Conservation (phyloP, 2,329 filamentous ascomycete species). For the Ilyonectria destructans region DNA sequence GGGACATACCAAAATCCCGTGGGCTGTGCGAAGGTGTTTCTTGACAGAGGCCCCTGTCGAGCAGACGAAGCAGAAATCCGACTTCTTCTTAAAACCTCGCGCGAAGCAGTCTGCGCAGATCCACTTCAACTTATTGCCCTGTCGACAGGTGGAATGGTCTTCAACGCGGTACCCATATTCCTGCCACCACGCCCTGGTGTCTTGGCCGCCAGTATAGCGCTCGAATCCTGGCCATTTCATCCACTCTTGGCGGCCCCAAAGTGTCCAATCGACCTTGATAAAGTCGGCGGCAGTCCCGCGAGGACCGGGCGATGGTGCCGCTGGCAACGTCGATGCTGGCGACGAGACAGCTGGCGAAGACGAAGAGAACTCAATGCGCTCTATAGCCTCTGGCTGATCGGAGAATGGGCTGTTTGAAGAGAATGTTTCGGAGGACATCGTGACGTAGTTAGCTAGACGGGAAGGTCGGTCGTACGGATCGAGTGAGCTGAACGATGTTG, state of each 20-base stretch:
- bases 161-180: not conserved
- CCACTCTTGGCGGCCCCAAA: not conserved
- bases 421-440: too few relatives aligned
- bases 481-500: too few relatives aligned
- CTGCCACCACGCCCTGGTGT: not conserved
- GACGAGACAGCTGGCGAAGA: too few relatives aligned
- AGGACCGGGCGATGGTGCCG: not conserved
- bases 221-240: not conserved
- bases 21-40: not conserved
- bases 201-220: not conserved
- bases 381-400: too few relatives aligned
- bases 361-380: too few relatives aligned
- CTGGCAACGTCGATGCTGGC: not conserved
- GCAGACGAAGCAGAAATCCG: not conserved
- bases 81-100: not conserved
- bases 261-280: not conserved
- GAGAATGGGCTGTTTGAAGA: too few relatives aligned
- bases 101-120: not conserved
- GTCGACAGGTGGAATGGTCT: not conserved
- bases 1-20: not conserved
- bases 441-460: too few relatives aligned
- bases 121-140: not conserved
- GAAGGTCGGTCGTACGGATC: too few relatives aligned
- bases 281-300: not conserved
- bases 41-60: not conserved